Evolutionary conservation across 1,284 basidiomycete species (phyloP).

Genomic region (Heterobasidion occidentale): DNA sequence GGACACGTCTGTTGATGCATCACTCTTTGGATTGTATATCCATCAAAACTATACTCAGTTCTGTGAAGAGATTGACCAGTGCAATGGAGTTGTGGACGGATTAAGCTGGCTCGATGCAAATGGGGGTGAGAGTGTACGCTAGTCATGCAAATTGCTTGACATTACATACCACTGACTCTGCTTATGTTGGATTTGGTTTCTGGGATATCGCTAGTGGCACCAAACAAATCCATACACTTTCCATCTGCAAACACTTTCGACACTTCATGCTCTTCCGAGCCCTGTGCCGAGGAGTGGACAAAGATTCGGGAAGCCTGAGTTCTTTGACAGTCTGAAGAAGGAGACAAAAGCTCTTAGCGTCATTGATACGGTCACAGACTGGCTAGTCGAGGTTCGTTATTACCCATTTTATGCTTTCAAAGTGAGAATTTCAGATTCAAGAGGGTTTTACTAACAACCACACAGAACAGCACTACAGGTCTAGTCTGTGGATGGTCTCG

Average conservation of each 20-base stretch:
- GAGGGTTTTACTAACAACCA: neutral
- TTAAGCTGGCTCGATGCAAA: slow-evolving; percentile 79
- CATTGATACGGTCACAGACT: neutral
- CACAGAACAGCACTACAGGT: neutral
- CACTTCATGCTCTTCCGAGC: slow-evolving; percentile 77
- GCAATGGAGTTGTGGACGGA: slow-evolving; percentile 64
- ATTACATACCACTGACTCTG: neutral
- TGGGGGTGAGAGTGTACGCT: slow-evolving; percentile 52
- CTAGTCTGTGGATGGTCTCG: neutral
- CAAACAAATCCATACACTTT: slow-evolving; percentile 82
- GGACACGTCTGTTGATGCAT: slow-evolving; percentile 87
- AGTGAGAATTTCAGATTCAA: neutral
- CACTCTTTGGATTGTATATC: slow-evolving; percentile 82
- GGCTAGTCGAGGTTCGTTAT: neutral
- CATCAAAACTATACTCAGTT: slow-evolving; percentile 92
- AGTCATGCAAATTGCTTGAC: slow-evolving; percentile 6
- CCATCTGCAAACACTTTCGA: slow-evolving; percentile 70
- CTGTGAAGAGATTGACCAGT: slow-evolving; percentile 73
- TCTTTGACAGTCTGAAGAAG: slow-evolving; percentile 39
- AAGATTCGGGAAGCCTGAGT: slow-evolving; percentile 72
- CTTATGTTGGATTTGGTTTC: neutral
- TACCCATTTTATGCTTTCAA: neutral
- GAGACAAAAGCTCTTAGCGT: neutral
- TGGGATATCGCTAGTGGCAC: slow-evolving; percentile 49
- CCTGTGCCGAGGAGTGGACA: slow-evolving; percentile 77